These are phyloP conservation scores for Reticulascus tulasneorum DNA, from an alignment of 2,329 filamentous ascomycete genomes.

Conservation along the genomic window DNA sequence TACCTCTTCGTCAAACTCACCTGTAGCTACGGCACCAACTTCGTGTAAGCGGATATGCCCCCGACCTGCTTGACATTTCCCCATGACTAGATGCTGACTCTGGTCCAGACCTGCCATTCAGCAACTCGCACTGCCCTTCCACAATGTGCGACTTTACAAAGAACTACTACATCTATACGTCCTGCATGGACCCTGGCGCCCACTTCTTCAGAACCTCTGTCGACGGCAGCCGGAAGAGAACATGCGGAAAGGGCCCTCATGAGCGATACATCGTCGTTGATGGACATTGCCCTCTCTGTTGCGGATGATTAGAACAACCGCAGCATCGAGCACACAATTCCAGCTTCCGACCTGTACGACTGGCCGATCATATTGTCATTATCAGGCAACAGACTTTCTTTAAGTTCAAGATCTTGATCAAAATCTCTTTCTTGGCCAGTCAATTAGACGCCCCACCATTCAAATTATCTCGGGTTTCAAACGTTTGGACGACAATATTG, in stretches of 20 bases:
- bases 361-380: no score
- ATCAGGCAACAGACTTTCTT: neutral
- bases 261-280: constrained; percentile 70
- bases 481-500: neutral
- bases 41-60: no score
- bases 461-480: neutral
- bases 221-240: constrained; percentile 57
- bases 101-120: neutral
- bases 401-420: no score
- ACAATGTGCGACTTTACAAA: constrained; percentile 64
- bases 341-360: neutral
- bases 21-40: no score
- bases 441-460: neutral
- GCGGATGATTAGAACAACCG: constrained; percentile 19
- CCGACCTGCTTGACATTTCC: no score
- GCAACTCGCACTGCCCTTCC: constrained; percentile 3
- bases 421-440: no score
- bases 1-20: no score
- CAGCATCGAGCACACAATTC: neutral
- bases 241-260: constrained; percentile 63
- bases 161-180: constrained; percentile 74
- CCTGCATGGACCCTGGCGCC: constrained; percentile 62
- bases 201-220: constrained; percentile 69
- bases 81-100: neutral
- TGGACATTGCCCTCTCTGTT: constrained; percentile 51